Evolutionary conservation across 345 rosid genomes (phyloP), one percentile per base, ranked within the genome.

Genomic region (Jatropha curcas): DNA sequence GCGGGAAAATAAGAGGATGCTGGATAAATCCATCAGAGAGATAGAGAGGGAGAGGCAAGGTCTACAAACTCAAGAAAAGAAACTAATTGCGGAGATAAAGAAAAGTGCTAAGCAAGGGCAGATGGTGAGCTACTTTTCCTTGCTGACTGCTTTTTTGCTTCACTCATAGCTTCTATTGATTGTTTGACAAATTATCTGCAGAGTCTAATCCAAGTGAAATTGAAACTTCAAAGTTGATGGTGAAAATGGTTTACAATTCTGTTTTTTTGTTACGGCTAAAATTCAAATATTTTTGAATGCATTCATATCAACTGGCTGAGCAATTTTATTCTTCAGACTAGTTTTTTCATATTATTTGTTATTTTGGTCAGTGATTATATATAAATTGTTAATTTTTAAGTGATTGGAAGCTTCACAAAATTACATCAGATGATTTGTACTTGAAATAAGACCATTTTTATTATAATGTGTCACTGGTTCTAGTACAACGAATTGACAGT

Each of bases 11-110:
- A 95, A 92, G 85, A 79, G 97, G 86, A 95, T 92, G 97, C 83
- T 95, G 55, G 98, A 95, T 75, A 95, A 95, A 74, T 95, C 99
- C 17, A 95, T 95, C 19, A 82, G 99, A 59, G 98, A 95, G 77
- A 91, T 92, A 20, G 97, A 92, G 84, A 89, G 98, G 82, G 99
- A 95, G 81, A 89, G 99, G 60, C 97, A 95, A 84, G 90, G 91
- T 20, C 85, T 95, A 55, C 98, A 95, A 76, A 58, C 86, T 0
- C 99, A 95, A 77, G 98, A 95, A 82, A 92, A 95, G 92, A 92
- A 95, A 70, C 89, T 95, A 22, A 92, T 92, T 11, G 50, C 85
- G 0, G 99, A 95, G 89, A 95, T 95, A 46, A 95, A 95, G 86
- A 92, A 91, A 68, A 90, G 85, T 33, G 98, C 96, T 58, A 95